phyloP scores from a whole-genome alignment of 2,329 filamentous ascomycete species.

The Exophiala alcalophila region DNA sequence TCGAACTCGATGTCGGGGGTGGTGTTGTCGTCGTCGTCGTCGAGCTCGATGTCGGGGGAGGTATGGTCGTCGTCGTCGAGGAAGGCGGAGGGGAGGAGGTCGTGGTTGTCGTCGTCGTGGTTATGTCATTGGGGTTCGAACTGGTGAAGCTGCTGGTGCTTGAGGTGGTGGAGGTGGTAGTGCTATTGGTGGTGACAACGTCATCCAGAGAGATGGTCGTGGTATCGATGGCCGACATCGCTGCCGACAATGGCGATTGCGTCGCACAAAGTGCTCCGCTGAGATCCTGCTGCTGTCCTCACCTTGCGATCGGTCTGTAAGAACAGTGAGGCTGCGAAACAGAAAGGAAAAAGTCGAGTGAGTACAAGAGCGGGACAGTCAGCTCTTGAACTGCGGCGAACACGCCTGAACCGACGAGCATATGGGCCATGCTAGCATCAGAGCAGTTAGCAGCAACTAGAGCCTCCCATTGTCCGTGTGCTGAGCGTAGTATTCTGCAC shows the following conservation, averaged over 20 bases:
- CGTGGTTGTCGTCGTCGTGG: slow-evolving; percentile 3
- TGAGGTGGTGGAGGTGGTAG: slow-evolving; percentile 4
- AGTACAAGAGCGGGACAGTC: slow-evolving; percentile 18
- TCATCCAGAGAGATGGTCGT: slow-evolving; percentile 1
- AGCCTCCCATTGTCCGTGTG: slow-evolving; percentile 9
- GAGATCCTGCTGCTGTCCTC: neutral
- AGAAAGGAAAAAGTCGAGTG: slow-evolving; percentile 10
- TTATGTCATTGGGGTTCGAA: neutral
- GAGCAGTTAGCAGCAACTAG: neutral
- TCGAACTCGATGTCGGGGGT: neutral
- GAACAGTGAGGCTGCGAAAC: slow-evolving; percentile 17
- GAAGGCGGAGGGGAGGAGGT: neutral
- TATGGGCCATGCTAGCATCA: neutral
- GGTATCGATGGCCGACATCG: slow-evolving; percentile 15
- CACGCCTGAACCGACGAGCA: slow-evolving; percentile 1
- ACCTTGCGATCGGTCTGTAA: slow-evolving; percentile 5
- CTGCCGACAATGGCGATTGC: slow-evolving; percentile 9
- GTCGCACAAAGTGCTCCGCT: slow-evolving; percentile 8
- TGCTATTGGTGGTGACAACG: slow-evolving; percentile 5
- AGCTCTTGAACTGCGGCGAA: too few species aligned
- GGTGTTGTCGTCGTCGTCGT: neutral
- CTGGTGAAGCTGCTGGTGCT: slow-evolving; percentile 4
- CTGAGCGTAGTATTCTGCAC: slow-evolving; percentile 18
- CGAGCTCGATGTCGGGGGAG: slow-evolving; percentile 1
- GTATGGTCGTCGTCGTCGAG: slow-evolving; percentile 1